Base-by-base conservation (phyloP, 371 early-diverging fungal genomes). In the Lichtheimia corymbifera region DNA sequence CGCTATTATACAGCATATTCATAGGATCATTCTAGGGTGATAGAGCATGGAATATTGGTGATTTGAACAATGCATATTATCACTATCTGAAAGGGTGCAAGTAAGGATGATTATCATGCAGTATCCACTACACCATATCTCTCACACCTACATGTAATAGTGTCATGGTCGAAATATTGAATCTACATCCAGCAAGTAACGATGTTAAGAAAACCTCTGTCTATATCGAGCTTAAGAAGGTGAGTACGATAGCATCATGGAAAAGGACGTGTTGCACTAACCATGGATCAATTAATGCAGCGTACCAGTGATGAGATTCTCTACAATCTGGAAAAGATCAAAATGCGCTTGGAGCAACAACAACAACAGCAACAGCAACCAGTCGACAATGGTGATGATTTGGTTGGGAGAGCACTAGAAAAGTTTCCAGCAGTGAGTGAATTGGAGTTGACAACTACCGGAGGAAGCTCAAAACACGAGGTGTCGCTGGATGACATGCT, bases 141-240 rank as follows among this genome's bases (percentile, higher is more conserved):
- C 25, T 17, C 20, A 24, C 1, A 51, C 5, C 14, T 35, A 35
- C 11, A 9, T 35, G 4, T 7, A 20, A 50, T 35, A 88, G 87
- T 52, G 87, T 90, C 40, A 65, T 85, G 53, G 50, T 81, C 4
- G 86, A 86, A 45, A 67, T 85, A 22, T 66, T 89, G 35, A 61
- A 68, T 22, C 71, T 71, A n/a, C 76, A 76, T 60, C 70, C 66
- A n/a, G 76, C 78, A 7, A 75, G 65, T 56, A 71, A 74, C 11
- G 71, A 79, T 25, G 51, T 57, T 0, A 74, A 66, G 17, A 65
- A 59, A 14, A 80, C 82, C 50, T 54, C 69, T 12, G 58, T 63
- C 7, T 88, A 87, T 59, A 13, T 69, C 1, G 53, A 67, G 4
- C 64, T 86, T 11, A 73, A 71, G 50, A 77, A 70, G 59, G 86